Base-by-base conservation (phyloP, 2,329 filamentous ascomycete species). In the Ambrosiella cleistominuta region DNA sequence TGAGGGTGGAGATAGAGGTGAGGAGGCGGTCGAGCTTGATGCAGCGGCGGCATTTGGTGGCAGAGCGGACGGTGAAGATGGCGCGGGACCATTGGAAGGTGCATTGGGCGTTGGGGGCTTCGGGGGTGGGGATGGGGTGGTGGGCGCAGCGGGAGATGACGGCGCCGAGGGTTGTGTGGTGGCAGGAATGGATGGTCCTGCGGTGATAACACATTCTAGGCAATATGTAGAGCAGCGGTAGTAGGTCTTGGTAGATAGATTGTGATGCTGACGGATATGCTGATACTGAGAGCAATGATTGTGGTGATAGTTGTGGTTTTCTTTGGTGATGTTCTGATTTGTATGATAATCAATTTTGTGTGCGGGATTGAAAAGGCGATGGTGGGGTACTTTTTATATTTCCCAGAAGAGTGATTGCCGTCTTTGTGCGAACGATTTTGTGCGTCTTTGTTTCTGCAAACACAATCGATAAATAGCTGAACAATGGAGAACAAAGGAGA, bases 161-260 rank as follows among this genome's bases (percentile, higher is more conserved):
- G 17, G 59, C 42, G 36, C 60, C 59, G 37, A 56, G 45, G 19
- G 56, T 53, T 40, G 40, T 58, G 45, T 65, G 63, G 37, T 60
- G 62, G 54, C 64, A 65, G 52, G 27, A n/a, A 55, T 64, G 63
- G 3, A 62, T 27, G 12, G 60, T 61, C 8, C 59, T 47, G 38
- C 62, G 59, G 54, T 64, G 62, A 60, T 61, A 62, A 51, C 64
- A 65, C 64, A 65, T 65, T 53, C 6, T 61, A 55, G 11, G 27
- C 27, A 27, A 27, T 27, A 27, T 27, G 27, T 27, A 27, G 27
- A 27, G 27, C 27, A 27, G 27, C 27, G 27, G 27, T 27, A 27
- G 3, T 5, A 27, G 27, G 27, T 5, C 9, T 35, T 44, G 36
- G 35, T 39, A 52, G 36, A 44, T 42, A 15, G 52, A 42, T n/a